Evolutionary conservation across 768 basidiomycete genomes (phyloP).

Genomic region (Fomitopsis serialis): DNA sequence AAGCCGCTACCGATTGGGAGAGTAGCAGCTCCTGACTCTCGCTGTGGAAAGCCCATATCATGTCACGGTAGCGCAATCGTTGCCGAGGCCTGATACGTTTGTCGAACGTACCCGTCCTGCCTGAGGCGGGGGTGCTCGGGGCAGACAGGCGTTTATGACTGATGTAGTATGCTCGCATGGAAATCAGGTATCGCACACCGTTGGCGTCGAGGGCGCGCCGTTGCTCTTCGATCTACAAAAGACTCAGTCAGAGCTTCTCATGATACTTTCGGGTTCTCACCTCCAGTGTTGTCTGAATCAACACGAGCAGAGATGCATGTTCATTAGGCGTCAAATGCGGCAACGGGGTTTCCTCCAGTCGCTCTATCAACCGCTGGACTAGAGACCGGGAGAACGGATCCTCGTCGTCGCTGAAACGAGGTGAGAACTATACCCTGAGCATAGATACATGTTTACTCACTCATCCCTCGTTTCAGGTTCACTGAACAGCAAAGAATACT

Average conservation of each 20-base stretch:
- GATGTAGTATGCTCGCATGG: conserved; percentile 89
- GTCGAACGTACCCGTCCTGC: conserved; percentile 29
- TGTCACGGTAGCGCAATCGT: conserved; percentile 87
- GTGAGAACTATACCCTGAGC: not conserved
- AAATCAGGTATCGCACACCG: conserved; percentile 88
- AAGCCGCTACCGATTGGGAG: conserved; percentile 62
- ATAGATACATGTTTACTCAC: conserved; percentile 30
- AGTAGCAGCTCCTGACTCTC: conserved; percentile 87
- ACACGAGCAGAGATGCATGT: conserved; percentile 73
- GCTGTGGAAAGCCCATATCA: conserved; percentile 96
- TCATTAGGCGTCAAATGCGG: conserved; percentile 76
- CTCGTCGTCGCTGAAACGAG: conserved; percentile 39
- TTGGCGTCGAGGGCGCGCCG: conserved; percentile 87
- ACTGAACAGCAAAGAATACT: conserved; percentile 52
- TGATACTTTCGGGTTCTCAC: conserved; percentile 29
- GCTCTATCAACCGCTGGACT: conserved; percentile 56
- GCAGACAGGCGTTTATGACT: conserved; percentile 60
- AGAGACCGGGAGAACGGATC: conserved; percentile 55
- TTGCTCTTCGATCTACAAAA: conserved; percentile 56
- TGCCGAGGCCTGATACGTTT: conserved; percentile 55
- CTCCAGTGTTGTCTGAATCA: conserved; percentile 86
- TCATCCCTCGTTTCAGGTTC: conserved; percentile 34
- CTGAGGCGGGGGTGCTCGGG: conserved; percentile 40
- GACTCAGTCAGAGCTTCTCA: not conserved
- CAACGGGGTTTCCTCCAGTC: conserved; percentile 56